A percentile compares a stretch with the other conserved stretches of the same genome.
Evolutionary conservation across 129 eudicot species (phyloP).

Genomic region (Centella asiatica): DNA sequence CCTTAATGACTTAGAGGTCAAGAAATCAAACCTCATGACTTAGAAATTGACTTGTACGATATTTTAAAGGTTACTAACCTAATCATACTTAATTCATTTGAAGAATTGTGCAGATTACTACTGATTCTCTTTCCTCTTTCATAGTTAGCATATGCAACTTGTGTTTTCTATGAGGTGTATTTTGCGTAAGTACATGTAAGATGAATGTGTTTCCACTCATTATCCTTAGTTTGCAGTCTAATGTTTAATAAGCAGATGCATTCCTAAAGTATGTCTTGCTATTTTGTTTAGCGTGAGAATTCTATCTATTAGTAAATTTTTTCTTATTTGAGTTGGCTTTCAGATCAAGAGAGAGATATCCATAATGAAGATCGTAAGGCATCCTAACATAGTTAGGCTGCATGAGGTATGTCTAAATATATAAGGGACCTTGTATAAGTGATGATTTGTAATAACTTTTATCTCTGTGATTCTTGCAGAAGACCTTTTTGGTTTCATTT

Average conservation of each 20-base stretch:
- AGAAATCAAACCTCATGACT: no score
- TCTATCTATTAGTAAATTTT: constrained; percentile 5
- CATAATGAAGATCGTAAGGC: constrained; percentile 97
- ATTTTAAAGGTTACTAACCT: neutral
- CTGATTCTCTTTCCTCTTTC: neutral
- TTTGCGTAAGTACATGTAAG: neutral
- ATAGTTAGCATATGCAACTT: no score
- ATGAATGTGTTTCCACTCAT: neutral
- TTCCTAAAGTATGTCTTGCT: neutral
- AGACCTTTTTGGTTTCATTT: neutral
- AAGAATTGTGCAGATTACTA: neutral
- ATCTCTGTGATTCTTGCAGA: neutral
- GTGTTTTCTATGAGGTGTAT: neutral
- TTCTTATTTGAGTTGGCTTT: constrained; percentile 28
- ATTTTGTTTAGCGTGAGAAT: constrained; percentile 1
- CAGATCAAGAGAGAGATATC: constrained; percentile 99
- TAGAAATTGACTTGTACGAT: no score
- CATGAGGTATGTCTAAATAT: constrained; percentile 53
- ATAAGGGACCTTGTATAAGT: neutral
- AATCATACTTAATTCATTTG: neutral
- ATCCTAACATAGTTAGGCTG: constrained; percentile 89
- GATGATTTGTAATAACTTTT: neutral
- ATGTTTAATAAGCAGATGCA: no score
- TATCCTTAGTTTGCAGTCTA: neutral
- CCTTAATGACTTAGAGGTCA: no score